phyloP scores from a whole-genome alignment of 2,329 filamentous ascomycete species.

The Geosmithia putterillii region DNA sequence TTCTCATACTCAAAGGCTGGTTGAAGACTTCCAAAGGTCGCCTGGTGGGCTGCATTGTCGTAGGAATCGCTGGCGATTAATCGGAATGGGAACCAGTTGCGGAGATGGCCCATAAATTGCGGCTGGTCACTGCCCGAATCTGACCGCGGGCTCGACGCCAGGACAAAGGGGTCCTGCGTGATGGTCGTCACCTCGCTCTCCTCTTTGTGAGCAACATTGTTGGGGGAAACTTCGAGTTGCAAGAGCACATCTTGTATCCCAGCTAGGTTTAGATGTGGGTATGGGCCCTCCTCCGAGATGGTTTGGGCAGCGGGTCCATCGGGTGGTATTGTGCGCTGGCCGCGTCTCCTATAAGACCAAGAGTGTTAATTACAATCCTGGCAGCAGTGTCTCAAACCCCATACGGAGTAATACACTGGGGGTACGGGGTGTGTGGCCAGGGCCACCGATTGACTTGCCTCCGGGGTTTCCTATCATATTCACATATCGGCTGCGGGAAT shows the following conservation, averaged over 20 bases:
- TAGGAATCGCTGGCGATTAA: neutral
- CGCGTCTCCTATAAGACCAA: neutral
- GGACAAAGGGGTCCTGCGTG: neutral
- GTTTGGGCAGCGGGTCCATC: conserved; percentile 7
- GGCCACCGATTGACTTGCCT: neutral
- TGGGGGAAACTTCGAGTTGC: conserved; percentile 11
- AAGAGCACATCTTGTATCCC: conserved; percentile 20
- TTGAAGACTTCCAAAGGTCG: conserved; percentile 13
- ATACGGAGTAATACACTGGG: too few species aligned
- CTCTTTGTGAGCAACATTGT: neutral
- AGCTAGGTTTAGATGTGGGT: conserved; percentile 22
- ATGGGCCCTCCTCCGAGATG: conserved; percentile 13
- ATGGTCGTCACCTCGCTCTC: neutral
- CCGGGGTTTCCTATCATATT: conserved; percentile 20
- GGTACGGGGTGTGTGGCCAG: too few species aligned
- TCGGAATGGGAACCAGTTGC: conserved; percentile 4
- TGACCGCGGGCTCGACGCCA: neutral
- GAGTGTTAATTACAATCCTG: neutral
- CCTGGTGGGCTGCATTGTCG: conserved; percentile 9
- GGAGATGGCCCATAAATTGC: neutral
- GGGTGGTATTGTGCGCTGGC: neutral
- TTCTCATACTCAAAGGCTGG: conserved; percentile 17
- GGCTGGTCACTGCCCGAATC: neutral
- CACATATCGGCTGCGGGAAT: conserved; percentile 37
- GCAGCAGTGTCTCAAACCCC: neutral